Evolutionary conservation across 352 stramenopile species (phyloP).

Genomic region (Phytophthora agathidicida): DNA sequence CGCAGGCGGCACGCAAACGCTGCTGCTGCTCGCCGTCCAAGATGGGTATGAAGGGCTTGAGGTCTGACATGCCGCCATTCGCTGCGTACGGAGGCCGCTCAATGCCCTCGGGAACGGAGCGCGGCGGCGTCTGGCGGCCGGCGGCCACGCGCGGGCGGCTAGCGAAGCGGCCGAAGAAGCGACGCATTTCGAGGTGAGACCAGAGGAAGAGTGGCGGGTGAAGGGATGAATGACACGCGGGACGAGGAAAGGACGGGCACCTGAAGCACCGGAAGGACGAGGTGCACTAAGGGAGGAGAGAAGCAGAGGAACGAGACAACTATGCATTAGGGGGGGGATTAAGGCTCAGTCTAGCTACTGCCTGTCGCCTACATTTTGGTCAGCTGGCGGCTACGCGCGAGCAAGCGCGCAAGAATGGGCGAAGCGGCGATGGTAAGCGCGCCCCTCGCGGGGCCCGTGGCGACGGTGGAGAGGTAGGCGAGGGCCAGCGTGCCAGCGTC

Average conservation of each 20-base stretch:
- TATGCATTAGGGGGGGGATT: constrained; percentile 1
- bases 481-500: constrained; percentile 72
- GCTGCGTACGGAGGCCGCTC: constrained; percentile 65
- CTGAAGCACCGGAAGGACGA: constrained; percentile 7
- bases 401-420: constrained; percentile 72
- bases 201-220: neutral
- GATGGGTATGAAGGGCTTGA: constrained; percentile 82
- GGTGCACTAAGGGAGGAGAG: neutral
- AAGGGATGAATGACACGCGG: neutral
- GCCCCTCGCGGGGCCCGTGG: constrained; percentile 72
- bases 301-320: neutral
- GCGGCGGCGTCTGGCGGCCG: constrained; percentile 53
- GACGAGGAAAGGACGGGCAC: constrained; percentile 8
- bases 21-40: constrained; percentile 70
- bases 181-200: constrained; percentile 25
- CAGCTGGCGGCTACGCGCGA: constrained; percentile 45
- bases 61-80: constrained; percentile 64
- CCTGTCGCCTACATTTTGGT: constrained; percentile 22
- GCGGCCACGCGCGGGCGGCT: constrained; percentile 49
- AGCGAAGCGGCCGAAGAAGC: constrained; percentile 39
- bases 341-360: neutral
- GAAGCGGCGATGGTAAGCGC: constrained; percentile 76
- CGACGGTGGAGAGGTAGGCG: constrained; percentile 94
- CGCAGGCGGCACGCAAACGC: constrained; percentile 70
- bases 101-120: constrained; percentile 61